Percentiles rank a stretch among this genome's conserved stretches.
Conservation (phyloP, 2,329 filamentous ascomycete species). For the Lachnellula arida region DNA sequence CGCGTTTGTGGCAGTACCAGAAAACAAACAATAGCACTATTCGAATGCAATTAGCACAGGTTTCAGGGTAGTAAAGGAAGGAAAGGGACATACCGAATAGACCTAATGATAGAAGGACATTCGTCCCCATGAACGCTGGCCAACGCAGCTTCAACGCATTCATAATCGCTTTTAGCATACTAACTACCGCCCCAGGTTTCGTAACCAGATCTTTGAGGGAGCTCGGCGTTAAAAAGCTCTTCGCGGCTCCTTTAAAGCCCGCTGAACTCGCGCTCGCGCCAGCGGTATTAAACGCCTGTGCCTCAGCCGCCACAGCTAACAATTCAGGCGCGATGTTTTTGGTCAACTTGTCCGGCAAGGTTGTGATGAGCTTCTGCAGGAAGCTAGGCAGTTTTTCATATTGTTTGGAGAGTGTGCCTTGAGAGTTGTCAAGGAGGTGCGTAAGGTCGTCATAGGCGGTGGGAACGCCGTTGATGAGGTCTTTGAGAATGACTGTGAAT, state of each 20-base stretch:
- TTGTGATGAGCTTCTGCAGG: constrained; percentile 80
- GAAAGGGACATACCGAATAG: constrained; percentile 65
- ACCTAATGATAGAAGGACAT: constrained; percentile 84
- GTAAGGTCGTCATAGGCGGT: constrained; percentile 90
- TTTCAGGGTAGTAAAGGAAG: not conserved
- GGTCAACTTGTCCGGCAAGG: constrained; percentile 77
- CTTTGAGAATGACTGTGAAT: constrained; percentile 88
- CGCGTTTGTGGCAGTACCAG: constrained; percentile 98
- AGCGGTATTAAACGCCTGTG: constrained; percentile 40
- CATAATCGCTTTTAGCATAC: constrained; percentile 84
- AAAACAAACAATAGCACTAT: constrained; percentile 81
- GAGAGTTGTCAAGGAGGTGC: constrained; percentile 54
- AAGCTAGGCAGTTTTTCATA: constrained; percentile 69
- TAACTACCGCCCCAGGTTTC: constrained; percentile 80
- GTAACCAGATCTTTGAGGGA: constrained; percentile 75
- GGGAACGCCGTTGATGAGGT: constrained; percentile 86
- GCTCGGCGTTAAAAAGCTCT: constrained; percentile 64
- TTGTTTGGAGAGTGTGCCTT: constrained; percentile 53
- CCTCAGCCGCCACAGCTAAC: constrained; percentile 72
- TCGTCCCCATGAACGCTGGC: constrained; percentile 87
- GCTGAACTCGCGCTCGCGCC: constrained; percentile 14
- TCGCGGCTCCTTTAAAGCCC: constrained; percentile 51
- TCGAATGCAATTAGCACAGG: not conserved
- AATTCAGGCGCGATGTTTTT: constrained; percentile 74
- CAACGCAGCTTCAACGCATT: constrained; percentile 82